These are phyloP conservation scores for Mortierella sp. DNA, from an alignment of 371 early-diverging fungal genomes.

Conservation along the genomic window DNA sequence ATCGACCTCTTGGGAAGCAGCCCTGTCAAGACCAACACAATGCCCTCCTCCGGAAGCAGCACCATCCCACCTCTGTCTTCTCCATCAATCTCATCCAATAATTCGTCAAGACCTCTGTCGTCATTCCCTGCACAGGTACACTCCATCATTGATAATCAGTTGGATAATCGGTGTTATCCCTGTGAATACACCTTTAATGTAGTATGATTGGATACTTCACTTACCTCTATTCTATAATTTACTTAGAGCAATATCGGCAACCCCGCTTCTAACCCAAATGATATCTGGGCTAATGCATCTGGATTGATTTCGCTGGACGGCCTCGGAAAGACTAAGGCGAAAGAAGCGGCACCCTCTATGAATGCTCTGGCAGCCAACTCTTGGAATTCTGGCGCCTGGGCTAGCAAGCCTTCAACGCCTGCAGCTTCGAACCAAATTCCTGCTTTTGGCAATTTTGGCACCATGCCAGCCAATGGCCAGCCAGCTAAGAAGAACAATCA, in stretches of 20 bases:
- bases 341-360: constrained; percentile 68
- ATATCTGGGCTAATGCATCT: constrained; percentile 72
- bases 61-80: constrained; percentile 36
- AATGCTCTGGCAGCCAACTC: constrained; percentile 65
- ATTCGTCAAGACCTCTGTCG: constrained; percentile 14
- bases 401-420: constrained; percentile 31
- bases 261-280: constrained; percentile 45
- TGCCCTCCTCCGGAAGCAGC: constrained; percentile 17
- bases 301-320: constrained; percentile 69
- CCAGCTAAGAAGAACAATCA: constrained; percentile 24
- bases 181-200: too few relatives aligned
- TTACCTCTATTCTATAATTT: neutral
- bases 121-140: constrained; percentile 28
- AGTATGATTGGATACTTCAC: neutral
- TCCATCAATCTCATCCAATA: constrained; percentile 2
- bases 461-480: constrained; percentile 21
- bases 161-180: neutral
- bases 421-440: constrained; percentile 16
- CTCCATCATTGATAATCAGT: neutral
- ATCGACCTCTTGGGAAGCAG: constrained; percentile 48
- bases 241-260: neutral
- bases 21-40: constrained; percentile 26
- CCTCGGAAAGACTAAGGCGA: constrained; percentile 61
- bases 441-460: constrained; percentile 38
- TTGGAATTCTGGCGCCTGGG: constrained; percentile 54